Percentiles rank a stretch among this genome's conserved stretches.
Evolutionary conservation across 495 filamentous ascomycete genomes (phyloP).

Genomic region (Neurospora africana): DNA sequence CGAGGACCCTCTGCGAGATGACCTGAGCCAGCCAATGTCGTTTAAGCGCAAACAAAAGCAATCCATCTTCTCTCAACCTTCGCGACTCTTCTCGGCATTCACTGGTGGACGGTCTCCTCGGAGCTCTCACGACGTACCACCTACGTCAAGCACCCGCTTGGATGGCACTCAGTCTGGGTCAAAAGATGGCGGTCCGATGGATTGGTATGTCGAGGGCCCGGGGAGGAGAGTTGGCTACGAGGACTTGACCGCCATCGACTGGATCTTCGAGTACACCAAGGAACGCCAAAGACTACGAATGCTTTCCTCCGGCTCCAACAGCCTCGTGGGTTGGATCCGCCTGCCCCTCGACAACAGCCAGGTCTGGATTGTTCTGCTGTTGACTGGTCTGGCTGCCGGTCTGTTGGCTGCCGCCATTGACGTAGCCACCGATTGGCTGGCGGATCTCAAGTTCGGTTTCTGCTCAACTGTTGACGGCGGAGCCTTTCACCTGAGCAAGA

Average conservation of each 20-base stretch:
- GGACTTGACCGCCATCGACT: constrained; percentile 95
- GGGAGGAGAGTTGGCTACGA: constrained; percentile 90
- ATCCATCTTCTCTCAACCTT: constrained; percentile 30
- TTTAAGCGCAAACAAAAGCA: constrained; percentile 80
- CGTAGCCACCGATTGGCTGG: constrained; percentile 88
- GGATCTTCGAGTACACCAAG: constrained; percentile 98
- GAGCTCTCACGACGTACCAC: not conserved
- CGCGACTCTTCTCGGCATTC: constrained; percentile 49
- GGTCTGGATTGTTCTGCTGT: constrained; percentile 79
- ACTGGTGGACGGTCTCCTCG: constrained; percentile 27
- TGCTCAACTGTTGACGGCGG: constrained; percentile 72
- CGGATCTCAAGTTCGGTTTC: constrained; percentile 86
- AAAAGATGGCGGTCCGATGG: constrained; percentile 58
- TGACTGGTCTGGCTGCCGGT: constrained; percentile 66
- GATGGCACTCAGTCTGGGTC: not conserved
- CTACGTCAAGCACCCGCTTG: not conserved
- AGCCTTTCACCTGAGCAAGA: constrained; percentile 78
- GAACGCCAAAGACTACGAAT: constrained; percentile 78
- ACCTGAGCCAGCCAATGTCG: constrained; percentile 48
- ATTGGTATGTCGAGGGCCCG: constrained; percentile 89
- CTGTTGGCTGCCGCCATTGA: constrained; percentile 81
- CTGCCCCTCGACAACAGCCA: constrained; percentile 74
- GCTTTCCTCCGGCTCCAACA: constrained; percentile 57
- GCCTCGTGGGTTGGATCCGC: constrained; percentile 60
- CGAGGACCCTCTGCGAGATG: constrained; percentile 42